Evolutionary conservation across 1,284 basidiomycete genomes (phyloP).

Genomic region (Quambalaria eucalypti): DNA sequence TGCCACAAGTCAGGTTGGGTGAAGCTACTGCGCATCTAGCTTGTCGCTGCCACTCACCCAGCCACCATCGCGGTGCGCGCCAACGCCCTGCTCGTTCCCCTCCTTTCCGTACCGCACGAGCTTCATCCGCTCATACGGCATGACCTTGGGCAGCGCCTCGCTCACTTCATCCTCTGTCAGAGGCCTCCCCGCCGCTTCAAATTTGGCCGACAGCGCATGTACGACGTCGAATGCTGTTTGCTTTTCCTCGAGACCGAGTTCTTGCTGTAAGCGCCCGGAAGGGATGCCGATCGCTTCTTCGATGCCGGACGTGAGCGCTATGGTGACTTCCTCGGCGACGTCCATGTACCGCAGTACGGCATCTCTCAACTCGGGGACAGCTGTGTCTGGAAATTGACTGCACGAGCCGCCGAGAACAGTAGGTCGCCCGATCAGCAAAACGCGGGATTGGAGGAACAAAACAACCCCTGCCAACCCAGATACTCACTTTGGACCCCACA

Average conservation of each 20-base stretch:
- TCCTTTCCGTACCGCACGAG: neutral
- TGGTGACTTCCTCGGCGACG: constrained; percentile 31
- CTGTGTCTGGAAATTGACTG: neutral
- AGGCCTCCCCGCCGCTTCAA: neutral
- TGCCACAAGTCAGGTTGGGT: too few species aligned
- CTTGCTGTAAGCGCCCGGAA: neutral
- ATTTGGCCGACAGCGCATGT: neutral
- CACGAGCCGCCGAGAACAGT: too few species aligned
- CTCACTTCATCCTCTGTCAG: neutral
- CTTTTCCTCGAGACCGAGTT: neutral
- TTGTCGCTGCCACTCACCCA: neutral
- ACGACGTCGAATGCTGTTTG: neutral
- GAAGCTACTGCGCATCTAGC: too few species aligned
- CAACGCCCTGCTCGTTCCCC: neutral
- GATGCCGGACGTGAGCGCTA: constrained; percentile 15
- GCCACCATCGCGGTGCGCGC: neutral
- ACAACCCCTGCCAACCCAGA: neutral
- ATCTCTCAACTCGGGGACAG: neutral
- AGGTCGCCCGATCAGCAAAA: too few species aligned
- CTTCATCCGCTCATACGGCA: constrained; percentile 1
- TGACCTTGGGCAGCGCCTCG: neutral
- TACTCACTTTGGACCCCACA: neutral
- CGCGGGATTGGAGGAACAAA: too few species aligned
- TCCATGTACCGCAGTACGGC: constrained; percentile 24
- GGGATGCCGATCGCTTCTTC: neutral